Evolutionary conservation across 2,329 filamentous ascomycete species (phyloP).

Genomic region (Kalmusia sp.): DNA sequence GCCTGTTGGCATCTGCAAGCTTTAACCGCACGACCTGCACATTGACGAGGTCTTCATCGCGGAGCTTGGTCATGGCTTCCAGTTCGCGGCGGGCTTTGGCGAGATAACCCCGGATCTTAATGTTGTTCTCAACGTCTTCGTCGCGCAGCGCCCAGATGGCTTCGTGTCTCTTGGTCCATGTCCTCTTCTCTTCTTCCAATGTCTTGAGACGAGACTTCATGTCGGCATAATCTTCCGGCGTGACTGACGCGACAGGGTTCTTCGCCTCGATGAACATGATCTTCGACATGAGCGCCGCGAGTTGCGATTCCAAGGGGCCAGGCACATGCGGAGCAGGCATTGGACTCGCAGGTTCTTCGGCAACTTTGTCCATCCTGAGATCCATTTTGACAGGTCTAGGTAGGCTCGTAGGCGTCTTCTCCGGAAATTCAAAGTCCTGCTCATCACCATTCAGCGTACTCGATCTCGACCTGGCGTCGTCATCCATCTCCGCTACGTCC

Average conservation of each 20-base stretch:
- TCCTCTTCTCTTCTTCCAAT: conserved; percentile 47
- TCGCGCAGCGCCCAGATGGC: conserved; percentile 52
- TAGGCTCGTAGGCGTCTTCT: conserved; percentile 34
- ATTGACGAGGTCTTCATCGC: conserved; percentile 52
- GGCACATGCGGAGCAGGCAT: conserved; percentile 33
- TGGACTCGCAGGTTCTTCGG: conserved; percentile 27
- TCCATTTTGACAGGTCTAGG: conserved; percentile 27
- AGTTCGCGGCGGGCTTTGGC: conserved; percentile 49
- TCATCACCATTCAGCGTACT: conserved; percentile 44
- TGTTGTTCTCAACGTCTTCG: conserved; percentile 53
- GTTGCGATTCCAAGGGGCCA: conserved; percentile 45
- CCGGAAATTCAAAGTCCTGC: conserved; percentile 34
- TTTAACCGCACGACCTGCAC: conserved; percentile 48
- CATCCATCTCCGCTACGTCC: conserved; percentile 26
- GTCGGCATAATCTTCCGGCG: conserved; percentile 45
- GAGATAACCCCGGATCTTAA: conserved; percentile 50
- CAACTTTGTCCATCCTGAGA: conserved; percentile 13
- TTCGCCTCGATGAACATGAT: conserved; percentile 43
- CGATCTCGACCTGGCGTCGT: conserved; percentile 38
- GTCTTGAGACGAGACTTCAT: conserved; percentile 39
- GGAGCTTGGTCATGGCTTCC: conserved; percentile 47
- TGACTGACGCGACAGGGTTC: conserved; percentile 44
- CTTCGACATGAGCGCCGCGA: conserved; percentile 47
- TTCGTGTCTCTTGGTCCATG: conserved; percentile 46
- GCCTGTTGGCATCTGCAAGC: conserved; percentile 49